Evolutionary conservation across 495 filamentous ascomycete species (phyloP).

Genomic region (Friedmanniomyces endolithicus): DNA sequence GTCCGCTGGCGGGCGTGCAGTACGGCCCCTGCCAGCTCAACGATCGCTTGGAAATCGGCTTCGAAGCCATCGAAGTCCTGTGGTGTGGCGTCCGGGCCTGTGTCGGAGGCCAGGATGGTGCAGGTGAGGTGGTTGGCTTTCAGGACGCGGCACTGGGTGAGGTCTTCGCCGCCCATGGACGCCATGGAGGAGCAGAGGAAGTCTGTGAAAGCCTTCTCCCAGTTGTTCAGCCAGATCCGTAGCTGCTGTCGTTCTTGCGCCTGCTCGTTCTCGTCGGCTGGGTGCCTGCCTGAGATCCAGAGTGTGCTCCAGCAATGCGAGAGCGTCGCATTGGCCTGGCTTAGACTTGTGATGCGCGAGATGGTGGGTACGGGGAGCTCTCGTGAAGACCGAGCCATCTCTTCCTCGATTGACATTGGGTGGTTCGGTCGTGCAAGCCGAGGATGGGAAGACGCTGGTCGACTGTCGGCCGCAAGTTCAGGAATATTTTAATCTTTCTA

Average conservation of each 20-base stretch:
- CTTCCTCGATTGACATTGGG: too few species aligned
- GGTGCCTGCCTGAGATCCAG: not conserved
- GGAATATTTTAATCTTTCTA: too few species aligned
- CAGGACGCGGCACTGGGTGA: constrained; percentile 11
- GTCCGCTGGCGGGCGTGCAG: not conserved
- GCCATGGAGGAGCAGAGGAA: constrained; percentile 6
- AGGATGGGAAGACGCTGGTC: too few species aligned
- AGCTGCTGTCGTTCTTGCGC: not conserved
- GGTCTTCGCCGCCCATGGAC: constrained; percentile 4
- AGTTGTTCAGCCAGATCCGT: constrained; percentile 9
- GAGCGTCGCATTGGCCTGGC: constrained; percentile 15
- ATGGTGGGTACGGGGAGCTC: constrained; percentile 13
- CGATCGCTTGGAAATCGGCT: constrained; percentile 10
- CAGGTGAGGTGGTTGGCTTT: constrained; percentile 17
- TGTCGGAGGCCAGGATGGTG: constrained; percentile 8
- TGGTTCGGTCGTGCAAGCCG: too few species aligned
- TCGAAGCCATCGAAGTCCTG: constrained; percentile 1
- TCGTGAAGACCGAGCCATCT: not conserved
- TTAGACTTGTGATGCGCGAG: constrained; percentile 6
- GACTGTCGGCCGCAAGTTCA: too few species aligned
- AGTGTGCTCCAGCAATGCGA: constrained; percentile 9
- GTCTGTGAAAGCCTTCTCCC: constrained; percentile 13
- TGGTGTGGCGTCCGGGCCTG: not conserved
- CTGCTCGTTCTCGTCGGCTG: not conserved
- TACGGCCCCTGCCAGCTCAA: constrained; percentile 12